Percentiles rank a stretch among this genome's conserved stretches.
Conservation (phyloP, 2,329 filamentous ascomycete species). For the Sporothrix protearum region DNA sequence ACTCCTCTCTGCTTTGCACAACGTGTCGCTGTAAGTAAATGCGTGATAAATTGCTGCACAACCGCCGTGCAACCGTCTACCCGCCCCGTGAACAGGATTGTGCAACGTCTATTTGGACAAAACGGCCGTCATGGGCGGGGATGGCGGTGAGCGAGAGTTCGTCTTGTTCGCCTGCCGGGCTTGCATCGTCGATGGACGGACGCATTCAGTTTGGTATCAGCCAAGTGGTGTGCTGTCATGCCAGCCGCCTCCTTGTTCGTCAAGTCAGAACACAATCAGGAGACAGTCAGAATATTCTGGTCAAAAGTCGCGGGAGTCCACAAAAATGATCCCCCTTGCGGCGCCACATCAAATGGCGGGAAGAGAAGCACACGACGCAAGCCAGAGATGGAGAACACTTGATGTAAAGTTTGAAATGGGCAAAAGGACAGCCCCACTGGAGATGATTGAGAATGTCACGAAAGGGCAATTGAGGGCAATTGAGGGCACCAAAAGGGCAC, state of each 20-base stretch:
- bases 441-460: not conserved
- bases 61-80: constrained; percentile 4
- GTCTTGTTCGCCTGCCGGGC: not conserved
- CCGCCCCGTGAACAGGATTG: not conserved
- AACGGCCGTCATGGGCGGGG: not conserved
- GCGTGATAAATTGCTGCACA: not conserved
- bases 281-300: not conserved
- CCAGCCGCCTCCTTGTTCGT: not conserved
- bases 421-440: not conserved
- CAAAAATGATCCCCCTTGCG: not conserved
- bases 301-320: not conserved
- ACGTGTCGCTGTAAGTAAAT: not conserved
- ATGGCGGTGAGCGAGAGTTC: not conserved
- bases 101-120: not conserved
- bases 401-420: too few species aligned
- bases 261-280: not conserved
- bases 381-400: too few species aligned
- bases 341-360: not conserved
- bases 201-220: too few species aligned
- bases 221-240: not conserved
- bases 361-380: too few species aligned
- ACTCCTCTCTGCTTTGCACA: not conserved
- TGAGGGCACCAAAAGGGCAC: not conserved
- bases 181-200: too few species aligned
- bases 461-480: not conserved